Base-by-base conservation (phyloP, 352 stramenopile genomes). In the Elongisporangium anandrum region DNA sequence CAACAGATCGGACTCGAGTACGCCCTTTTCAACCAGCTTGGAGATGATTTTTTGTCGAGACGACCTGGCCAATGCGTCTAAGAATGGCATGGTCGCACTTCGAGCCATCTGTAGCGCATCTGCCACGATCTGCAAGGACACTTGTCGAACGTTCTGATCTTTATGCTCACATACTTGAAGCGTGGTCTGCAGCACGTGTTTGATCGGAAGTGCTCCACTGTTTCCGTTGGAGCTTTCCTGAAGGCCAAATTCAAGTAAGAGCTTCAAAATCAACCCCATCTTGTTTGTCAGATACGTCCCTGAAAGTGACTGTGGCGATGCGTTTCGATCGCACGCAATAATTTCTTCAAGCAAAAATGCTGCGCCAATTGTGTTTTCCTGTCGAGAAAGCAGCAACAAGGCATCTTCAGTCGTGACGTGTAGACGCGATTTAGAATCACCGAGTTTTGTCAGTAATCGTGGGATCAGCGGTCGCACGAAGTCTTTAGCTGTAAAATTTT, bases 21-120 rank as follows among this genome's bases (percentile, higher is more conserved):
- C 81, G 1, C 83, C 81, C 48, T 77, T 66, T 16, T 92, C 85
- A 0, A 92, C 82, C 4, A 94, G 63, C 38, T 92, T 92, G 0
- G 75, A 78, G n/a, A 92, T 92, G 19, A 94, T 69, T 65, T 92
- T 94, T 54, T 94, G 85, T 26, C 81, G 70, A 20, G 75, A 77
- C 13, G 76, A 73, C 0, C 85, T 73, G 4, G 82, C 82, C 0
- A 94, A 49, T 1, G 73, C 77, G 53, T 92, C 79, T 13, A 94
- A 23, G 50, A 88, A 91, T 2, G 85, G 82, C 77, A 88, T 94
- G 0, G 76, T 68, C 15, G 82, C 75, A 16, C 52, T 69, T 9
- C 82, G 75, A 52, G 81, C 81, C 2, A 79, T 66, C 49, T 90
- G 76, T 24, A 94, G 66, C 0, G 80, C 69, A 51, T 92, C 78